Base-by-base conservation (phyloP, 768 basidiomycete species). In the Tricholoma furcatifolium region DNA sequence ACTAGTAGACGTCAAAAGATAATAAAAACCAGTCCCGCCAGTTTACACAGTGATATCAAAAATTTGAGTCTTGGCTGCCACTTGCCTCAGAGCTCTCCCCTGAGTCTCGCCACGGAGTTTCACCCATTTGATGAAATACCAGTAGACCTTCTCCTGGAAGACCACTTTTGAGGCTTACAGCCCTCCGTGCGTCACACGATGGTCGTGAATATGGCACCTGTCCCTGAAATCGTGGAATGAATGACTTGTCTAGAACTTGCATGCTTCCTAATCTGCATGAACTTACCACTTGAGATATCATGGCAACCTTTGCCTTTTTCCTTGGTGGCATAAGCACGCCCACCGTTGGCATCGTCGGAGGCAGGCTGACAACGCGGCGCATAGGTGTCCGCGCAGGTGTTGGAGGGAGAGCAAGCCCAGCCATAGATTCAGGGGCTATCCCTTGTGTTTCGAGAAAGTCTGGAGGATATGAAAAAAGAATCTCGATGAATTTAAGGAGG, bases 371-470 rank as follows among this genome's bases (percentile, higher is more conserved):
- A 9, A 77, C 67, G 24, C 75, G 72, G 27, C 74, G 73, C 32
- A 67, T 64, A 23, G 60, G 51, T 20, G 61, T 50, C 40, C 63
- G 65, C 32, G 48, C 62, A 11, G 57, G 55, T 31, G 60, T 54
- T 17, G 61, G 43, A 1, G 65, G 31, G 20, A 59, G 56, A 6
- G 52, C 57, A n/a, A 50, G 51, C 27, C 73, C 68, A 1, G 55
- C 54, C 21, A 74, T 69, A 1, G 55, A 54, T 23, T 62, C 62
- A 0, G 71, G 56, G 56, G 76, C 70, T 40, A 84, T 83, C 2
- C 81, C 79, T 64, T 82, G 81, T 24, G 74, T 62, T 55, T 74
- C 69, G 43, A 83, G 62, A 52, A 80, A 83, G 36, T 77, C 82
- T 81, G 51, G 27, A 43, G 48, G 17, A n/a, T 4, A 32, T 39